Conservation (phyloP, 1,284 basidiomycete genomes). For the Earliella scabrosa region DNA sequence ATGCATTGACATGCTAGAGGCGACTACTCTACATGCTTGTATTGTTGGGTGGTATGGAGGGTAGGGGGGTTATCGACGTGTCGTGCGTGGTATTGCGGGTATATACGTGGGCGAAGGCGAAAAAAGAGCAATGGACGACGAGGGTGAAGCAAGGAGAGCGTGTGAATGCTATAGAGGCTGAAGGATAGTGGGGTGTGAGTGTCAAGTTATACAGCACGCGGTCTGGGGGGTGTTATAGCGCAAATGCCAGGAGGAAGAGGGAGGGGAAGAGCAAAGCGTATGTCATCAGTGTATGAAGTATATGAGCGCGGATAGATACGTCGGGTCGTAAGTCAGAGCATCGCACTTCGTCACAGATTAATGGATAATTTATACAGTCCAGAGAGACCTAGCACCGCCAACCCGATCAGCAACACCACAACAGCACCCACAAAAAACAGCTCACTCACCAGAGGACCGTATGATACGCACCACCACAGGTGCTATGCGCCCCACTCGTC, state of each 20-base stretch:
- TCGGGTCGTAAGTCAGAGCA: slow-evolving; percentile 3
- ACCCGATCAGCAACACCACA: not conserved
- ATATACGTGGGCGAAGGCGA: not conserved
- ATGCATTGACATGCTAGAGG: slow-evolving; percentile 9
- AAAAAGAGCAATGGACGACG: not conserved
- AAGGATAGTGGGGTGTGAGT: not conserved
- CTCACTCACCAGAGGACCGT: not conserved
- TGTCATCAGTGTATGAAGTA: not conserved
- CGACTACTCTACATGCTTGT: slow-evolving; percentile 12
- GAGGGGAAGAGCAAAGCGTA: not conserved
- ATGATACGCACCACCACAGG: not conserved
- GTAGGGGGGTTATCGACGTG: not conserved
- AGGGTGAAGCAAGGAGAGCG: not conserved
- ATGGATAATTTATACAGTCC: slow-evolving; percentile 15
- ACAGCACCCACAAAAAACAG: not conserved
- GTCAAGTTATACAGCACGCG: not conserved
- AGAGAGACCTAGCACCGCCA: not conserved
- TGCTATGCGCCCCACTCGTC: slow-evolving; percentile 34
- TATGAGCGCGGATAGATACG: not conserved
- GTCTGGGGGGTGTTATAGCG: not conserved
- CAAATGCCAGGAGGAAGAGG: not conserved
- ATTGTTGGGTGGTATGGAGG: too few relatives aligned
- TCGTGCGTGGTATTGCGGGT: not conserved
- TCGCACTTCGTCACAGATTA: slow-evolving; percentile 16
- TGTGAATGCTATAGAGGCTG: not conserved